Base-by-base conservation (phyloP, 2,329 filamentous ascomycete genomes). In the Helminthosporium solani region DNA sequence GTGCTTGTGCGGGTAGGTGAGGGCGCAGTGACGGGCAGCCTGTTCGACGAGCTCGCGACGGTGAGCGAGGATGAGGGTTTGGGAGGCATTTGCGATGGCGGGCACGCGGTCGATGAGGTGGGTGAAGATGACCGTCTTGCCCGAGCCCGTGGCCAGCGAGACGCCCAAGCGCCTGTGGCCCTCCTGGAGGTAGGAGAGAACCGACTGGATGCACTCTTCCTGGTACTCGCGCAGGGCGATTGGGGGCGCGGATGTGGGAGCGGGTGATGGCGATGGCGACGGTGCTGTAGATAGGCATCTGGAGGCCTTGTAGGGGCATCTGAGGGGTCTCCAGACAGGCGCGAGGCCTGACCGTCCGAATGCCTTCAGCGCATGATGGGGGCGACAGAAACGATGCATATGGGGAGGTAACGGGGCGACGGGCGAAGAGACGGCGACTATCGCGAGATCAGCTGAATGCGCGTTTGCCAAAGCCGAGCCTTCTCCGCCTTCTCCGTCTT, bases 51-150 rank as follows among this genome's bases (percentile, higher is more conserved):
- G 82, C 72, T 99, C 94, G 39, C 89, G 84, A 21, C 94, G 85
- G 70, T 99, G 94, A 14, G 90, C 94, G 34, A 99, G 77, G 53
- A 99, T 95, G 47, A 99, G 78, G 0, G 92, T 95, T 65, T 90
- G 89, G 1, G 82, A 82, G 18, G 85, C 86, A 49, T 73, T 65
- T 23, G 78, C 67, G 41, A 76, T 74, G 9, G 75, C 76, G 5
- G 84, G 71, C 40, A 97, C 77, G 47, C 88, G 86, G 60, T 88
- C 84, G 52, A 99, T 95, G 36, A 99, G 79, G 66, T 96, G 90
- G 11, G 92, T 97, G 73, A 99, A 99, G 59, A 99, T 91, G 64
- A 99, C 85, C 7, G 90, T 96, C 70, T 96, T 96, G 5, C 90
- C 90, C 52, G 87, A 84, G 1, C 91, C 90, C 3, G 91, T 96